Base-by-base conservation (phyloP, 805 yeast species). In the Kodamaea jinghongensis region DNA sequence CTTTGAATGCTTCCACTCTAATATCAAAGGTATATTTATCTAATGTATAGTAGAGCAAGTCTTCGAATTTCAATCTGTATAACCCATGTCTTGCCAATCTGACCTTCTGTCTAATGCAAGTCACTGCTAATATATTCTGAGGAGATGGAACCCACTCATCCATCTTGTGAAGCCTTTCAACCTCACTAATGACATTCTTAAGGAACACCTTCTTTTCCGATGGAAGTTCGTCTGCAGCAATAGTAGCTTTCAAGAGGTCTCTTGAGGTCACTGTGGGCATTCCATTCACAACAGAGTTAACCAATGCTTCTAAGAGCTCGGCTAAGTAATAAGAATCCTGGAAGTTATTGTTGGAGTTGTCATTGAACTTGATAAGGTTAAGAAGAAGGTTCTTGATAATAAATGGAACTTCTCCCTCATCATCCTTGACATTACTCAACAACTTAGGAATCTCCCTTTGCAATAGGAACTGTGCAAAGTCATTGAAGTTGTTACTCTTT, bases 81-180 rank as follows among this genome's bases (percentile, higher is more conserved):
- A 79, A 59, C 0, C 88, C 87, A 13, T 66, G 64, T 9, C 73
- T 58, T 0, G 83, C 79, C 30, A 93, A 61, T 27, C 67, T 59
- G 30, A 85, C 70, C 46, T 83, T 85, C 46, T 78, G 81, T 28
- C 63, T 60, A 15, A 89, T 49, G 20, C 89, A 77, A 4, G 77
- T 65, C 17, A 69, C 60, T 12, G 89, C 71, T 28, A 86, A 65
- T 27, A 71, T 46, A 42, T 73, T 57, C 38, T 79, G 82, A 45
- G 76, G 79, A 0, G 96, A 82, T 1, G 96, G 91, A 6, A 83
- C 71, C 95, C 95, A 88, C 31, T 76, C 80, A 53, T 91, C 98
- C 63, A 93, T 72, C 45, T 89, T 79, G 48, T 80, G 78, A 44
- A 81, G 74, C 43, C 97, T 73, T 40, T 81, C 78, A 33, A 93